Conservation (phyloP, 495 filamentous ascomycete genomes). For the Penicilliopsis zonata region DNA sequence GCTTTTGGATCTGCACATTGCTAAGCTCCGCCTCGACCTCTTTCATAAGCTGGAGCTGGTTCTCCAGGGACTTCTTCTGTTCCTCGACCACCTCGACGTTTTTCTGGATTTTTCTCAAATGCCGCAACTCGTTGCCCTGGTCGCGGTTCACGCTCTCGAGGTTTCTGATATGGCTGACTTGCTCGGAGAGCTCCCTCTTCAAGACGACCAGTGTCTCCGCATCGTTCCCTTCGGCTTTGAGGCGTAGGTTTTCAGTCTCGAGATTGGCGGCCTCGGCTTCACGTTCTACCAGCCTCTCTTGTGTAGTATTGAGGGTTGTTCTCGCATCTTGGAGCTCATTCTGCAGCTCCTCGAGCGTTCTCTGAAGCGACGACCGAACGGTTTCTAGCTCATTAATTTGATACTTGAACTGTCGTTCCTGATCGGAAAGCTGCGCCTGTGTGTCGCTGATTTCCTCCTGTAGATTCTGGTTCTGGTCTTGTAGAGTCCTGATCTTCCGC, state of each 20-base stretch:
- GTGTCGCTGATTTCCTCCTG: conserved; percentile 73
- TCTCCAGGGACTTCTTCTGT: conserved; percentile 77
- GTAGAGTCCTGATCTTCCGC: conserved; percentile 51
- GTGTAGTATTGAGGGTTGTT: conserved; percentile 45
- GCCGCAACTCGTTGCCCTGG: conserved; percentile 67
- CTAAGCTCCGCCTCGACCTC: conserved; percentile 60
- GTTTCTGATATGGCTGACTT: conserved; percentile 76
- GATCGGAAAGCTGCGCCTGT: conserved; percentile 54
- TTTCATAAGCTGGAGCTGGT: conserved; percentile 62
- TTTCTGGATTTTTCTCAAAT: conserved; percentile 65
- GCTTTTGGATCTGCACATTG: conserved; percentile 69
- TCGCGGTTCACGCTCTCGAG: conserved; percentile 72
- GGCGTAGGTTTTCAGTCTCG: conserved; percentile 67
- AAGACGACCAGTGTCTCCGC: conserved; percentile 70
- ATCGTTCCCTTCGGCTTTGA: conserved; percentile 79
- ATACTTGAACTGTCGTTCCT: conserved; percentile 58
- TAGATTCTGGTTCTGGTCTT: conserved; percentile 58
- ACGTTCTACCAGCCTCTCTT: conserved; percentile 53
- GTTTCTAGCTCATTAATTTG: conserved; percentile 59
- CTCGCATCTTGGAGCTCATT: conserved; percentile 56
- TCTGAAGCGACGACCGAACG: conserved; percentile 53
- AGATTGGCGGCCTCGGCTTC: conserved; percentile 59
- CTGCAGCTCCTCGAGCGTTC: conserved; percentile 57
- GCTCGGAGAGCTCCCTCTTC: conserved; percentile 76
- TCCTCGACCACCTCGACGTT: conserved; percentile 91